Evolutionary conservation across 352 stramenopile genomes (phyloP), one percentile per base, ranked within the genome.

Genomic region (Phytophthora capsici): DNA sequence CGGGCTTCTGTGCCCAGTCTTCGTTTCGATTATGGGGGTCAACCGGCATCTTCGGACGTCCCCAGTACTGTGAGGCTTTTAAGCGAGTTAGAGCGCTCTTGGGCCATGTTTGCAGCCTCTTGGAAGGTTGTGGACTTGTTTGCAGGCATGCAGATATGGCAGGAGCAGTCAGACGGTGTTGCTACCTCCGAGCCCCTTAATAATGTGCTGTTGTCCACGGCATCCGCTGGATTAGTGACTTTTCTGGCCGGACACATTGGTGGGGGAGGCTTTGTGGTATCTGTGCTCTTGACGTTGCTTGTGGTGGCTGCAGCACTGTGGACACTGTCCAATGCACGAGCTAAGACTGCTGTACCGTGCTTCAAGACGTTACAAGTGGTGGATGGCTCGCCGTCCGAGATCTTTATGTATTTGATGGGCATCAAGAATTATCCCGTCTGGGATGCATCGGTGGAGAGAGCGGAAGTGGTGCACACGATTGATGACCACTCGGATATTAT

Each of bases 401-500:
- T 93, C 34, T 91, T 91, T 53, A 23, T 86, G n/a, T 89, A 90
- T 52, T 69, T 93, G 50, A 88, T 93, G 75, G 78, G 88, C 51
- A 78, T 87, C 50, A 84, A 85, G 49, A 88, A 91, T 65, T 88
- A 81, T 28, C 63, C 71, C 7, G 67, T 87, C 54, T 93, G 84
- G 84, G 84, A 91, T 55, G 77, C 80, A 8, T 87, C 82, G 2
- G 72, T 91, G 1, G 84, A 91, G 50, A 67, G 59, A 51, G 80
- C 78, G 0, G 66, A 84, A 38, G 81, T 91, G 4, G 80, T 93
- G 53, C 82, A 93, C 63, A 90, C 82, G 0, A 90, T 93, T 43
- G 84, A 93, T 36, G 77, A 89, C 50, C 84, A 93, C 61, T 84
- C 84, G 44, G 84, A 93, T 71, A 91, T 93, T 57, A 77, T 91